Evolutionary conservation across 768 basidiomycete species (phyloP).

Genomic region (Gymnopilus dilepis): DNA sequence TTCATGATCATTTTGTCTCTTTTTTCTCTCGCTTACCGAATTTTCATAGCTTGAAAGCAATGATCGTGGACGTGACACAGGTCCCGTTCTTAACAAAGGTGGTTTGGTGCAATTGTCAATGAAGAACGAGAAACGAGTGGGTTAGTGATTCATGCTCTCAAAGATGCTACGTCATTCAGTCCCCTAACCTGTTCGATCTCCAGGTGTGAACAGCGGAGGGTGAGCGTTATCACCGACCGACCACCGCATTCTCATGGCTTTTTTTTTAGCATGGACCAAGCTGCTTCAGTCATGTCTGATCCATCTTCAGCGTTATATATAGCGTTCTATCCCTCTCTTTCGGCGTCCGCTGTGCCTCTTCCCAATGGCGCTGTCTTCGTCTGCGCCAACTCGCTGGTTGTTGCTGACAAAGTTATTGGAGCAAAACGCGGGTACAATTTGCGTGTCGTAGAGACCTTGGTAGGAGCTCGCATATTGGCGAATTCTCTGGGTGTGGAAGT

Average conservation of each 20-base stretch:
- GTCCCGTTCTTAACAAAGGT: slow-evolving; percentile 57
- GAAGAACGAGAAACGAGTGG: slow-evolving; percentile 85
- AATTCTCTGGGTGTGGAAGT: slow-evolving; percentile 54
- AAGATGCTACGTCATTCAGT: background rate
- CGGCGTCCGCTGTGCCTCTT: slow-evolving; percentile 70
- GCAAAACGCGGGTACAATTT: slow-evolving; percentile 86
- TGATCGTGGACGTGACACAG: slow-evolving; percentile 4
- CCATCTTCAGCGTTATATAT: slow-evolving; percentile 78
- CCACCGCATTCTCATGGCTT: slow-evolving; percentile 13
- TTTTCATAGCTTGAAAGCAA: slow-evolving; percentile 29
- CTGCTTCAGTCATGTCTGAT: slow-evolving; percentile 81
- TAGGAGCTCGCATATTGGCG: slow-evolving; percentile 76
- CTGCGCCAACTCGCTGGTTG: slow-evolving; percentile 83
- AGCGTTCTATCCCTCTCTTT: slow-evolving; percentile 77
- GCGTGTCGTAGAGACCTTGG: slow-evolving; percentile 90
- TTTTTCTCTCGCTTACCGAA: background rate
- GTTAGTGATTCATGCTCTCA: slow-evolving; percentile 35
- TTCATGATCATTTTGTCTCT: background rate
- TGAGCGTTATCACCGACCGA: slow-evolving; percentile 34
- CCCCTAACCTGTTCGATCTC: background rate
- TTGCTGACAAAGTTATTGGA: slow-evolving; percentile 78
- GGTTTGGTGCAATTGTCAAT: slow-evolving; percentile 80
- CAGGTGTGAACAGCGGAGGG: slow-evolving; percentile 81
- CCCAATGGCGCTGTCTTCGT: slow-evolving; percentile 65
- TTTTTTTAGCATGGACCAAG: slow-evolving; percentile 81